A percentile compares a stretch with the other conserved stretches of the same genome.
phyloP scores from a whole-genome alignment of 1,139 yeast genomes.

The Fermentozyma sake region DNA sequence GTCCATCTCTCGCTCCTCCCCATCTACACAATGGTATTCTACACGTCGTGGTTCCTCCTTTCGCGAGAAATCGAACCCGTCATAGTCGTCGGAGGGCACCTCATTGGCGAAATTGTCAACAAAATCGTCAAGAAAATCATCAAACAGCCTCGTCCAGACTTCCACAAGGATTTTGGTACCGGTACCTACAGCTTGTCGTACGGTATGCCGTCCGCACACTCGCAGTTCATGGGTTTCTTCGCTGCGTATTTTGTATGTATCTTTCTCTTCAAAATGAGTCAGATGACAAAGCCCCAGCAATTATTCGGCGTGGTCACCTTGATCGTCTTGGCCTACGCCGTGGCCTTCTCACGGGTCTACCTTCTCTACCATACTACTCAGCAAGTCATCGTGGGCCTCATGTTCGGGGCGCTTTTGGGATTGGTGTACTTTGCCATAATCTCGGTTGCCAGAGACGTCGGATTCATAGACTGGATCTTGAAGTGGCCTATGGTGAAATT shows the following conservation, averaged over 20 bases:
- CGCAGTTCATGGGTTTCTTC: conserved; percentile 91
- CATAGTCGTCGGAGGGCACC: conserved; percentile 80
- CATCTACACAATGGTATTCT: conserved; percentile 70
- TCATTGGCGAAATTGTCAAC: conserved; percentile 70
- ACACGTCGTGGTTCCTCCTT: conserved; percentile 76
- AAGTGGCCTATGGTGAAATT: conserved; percentile 40
- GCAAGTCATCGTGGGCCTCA: conserved; percentile 73
- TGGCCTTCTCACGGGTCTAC: conserved; percentile 73
- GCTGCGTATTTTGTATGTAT: conserved; percentile 57
- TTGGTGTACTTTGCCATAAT: conserved; percentile 51
- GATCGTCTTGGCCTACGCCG: conserved; percentile 36
- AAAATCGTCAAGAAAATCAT: conserved; percentile 60
- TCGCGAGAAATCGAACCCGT: conserved; percentile 86
- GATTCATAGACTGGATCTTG: conserved; percentile 56
- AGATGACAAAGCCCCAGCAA: conserved; percentile 18
- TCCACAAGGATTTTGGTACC: conserved; percentile 47
- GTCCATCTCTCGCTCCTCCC: conserved; percentile 85
- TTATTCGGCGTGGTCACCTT: conserved; percentile 19
- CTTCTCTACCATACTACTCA: conserved; percentile 67
- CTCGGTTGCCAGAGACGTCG: conserved; percentile 52
- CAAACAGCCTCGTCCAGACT: conserved; percentile 72
- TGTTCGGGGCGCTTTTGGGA: conserved; percentile 61
- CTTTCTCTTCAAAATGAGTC: conserved; percentile 24
- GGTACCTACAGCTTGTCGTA: conserved; percentile 54
- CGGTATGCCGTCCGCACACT: conserved; percentile 98